These are phyloP conservation scores for Trichaptum fuscoviolaceum DNA, from an alignment of 768 basidiomycete species.

Conservation along the genomic window DNA sequence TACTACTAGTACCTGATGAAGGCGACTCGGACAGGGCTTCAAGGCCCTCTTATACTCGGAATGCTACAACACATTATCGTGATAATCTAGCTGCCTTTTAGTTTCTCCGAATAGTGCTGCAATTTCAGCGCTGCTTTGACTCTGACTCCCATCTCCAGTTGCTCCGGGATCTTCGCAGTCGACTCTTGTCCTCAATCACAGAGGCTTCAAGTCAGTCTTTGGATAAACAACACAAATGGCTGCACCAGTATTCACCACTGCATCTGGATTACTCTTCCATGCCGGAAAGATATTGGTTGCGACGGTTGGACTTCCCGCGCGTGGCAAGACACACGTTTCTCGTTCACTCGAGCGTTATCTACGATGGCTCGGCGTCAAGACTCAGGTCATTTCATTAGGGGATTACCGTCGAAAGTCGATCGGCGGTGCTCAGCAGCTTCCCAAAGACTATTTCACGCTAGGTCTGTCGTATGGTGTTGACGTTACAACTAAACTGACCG, in stretches of 20 bases:
- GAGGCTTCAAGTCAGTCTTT: not conserved
- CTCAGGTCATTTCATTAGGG: slow-evolving; percentile 89
- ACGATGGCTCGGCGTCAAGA: slow-evolving; percentile 97
- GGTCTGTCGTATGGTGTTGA: slow-evolving; percentile 36
- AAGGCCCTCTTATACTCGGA: no score
- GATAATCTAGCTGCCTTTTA: no score
- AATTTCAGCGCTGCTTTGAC: no score
- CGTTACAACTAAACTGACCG: not conserved
- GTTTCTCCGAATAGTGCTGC: no score
- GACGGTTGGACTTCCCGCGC: slow-evolving; percentile 89
- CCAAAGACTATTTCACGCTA: slow-evolving; percentile 86
- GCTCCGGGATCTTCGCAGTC: no score
- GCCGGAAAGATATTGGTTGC: slow-evolving; percentile 94
- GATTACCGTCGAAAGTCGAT: slow-evolving; percentile 90
- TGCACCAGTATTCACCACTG: slow-evolving; percentile 94
- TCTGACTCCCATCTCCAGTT: no score
- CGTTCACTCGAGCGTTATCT: slow-evolving; percentile 95
- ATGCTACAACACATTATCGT: no score
- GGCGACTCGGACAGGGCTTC: no score
- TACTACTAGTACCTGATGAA: no score
- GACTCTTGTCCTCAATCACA: no score
- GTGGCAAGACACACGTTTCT: slow-evolving; percentile 96
- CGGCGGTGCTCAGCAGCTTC: slow-evolving; percentile 83
- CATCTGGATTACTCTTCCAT: slow-evolving; percentile 79
- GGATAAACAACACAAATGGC: slow-evolving; percentile 48